These are phyloP conservation scores for Trichosporon asahii DNA, from an alignment of 1,284 basidiomycete genomes.

Conservation along the genomic window DNA sequence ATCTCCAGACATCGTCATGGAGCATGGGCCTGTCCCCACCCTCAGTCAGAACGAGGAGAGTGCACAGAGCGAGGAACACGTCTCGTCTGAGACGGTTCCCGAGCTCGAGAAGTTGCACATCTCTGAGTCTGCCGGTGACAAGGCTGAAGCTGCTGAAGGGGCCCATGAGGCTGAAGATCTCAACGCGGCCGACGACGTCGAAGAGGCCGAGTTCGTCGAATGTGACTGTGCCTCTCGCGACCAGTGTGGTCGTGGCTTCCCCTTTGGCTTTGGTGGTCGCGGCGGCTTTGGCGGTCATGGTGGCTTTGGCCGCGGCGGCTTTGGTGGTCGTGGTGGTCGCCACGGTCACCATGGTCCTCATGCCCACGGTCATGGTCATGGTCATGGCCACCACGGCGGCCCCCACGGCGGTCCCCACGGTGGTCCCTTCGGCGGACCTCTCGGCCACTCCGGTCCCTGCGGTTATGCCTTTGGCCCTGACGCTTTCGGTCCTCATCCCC, in stretches of 20 bases:
- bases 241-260: background rate
- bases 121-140: no score
- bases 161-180: background rate
- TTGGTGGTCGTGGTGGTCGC: background rate
- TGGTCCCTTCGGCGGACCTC: no score
- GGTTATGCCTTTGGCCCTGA: no score
- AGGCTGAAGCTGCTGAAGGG: background rate
- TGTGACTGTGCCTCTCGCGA: no score
- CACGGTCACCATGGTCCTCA: background rate
- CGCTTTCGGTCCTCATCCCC: no score
- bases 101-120: background rate
- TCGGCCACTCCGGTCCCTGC: no score
- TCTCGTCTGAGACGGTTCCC: background rate
- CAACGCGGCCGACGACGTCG: background rate
- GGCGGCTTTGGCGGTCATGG: background rate
- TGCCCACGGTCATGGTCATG: background rate
- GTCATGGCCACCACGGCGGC: background rate
- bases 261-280: background rate
- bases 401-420: background rate
- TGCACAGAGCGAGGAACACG: background rate
- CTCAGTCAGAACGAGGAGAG: background rate
- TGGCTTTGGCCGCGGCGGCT: background rate
- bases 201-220: background rate
- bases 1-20: conserved; percentile 2
- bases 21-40: background rate